Conservation (phyloP, 148 eudicot genomes). For the Rheum nobile region DNA sequence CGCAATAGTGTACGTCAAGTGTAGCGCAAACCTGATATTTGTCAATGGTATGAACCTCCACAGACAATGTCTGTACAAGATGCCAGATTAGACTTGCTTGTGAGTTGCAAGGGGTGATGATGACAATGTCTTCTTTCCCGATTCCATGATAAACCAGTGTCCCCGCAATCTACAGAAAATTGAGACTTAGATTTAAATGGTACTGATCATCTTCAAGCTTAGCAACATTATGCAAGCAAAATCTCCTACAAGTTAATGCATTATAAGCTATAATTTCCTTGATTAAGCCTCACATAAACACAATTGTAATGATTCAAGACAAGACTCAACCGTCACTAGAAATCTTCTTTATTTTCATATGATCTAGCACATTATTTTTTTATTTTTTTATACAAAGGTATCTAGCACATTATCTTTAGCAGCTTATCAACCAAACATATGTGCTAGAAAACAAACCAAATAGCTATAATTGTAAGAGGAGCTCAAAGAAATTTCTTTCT, state of each 20-base stretch:
- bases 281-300: too few relatives aligned
- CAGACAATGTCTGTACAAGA: slow-evolving; percentile 33
- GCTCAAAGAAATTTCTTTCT: not conserved
- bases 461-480: not conserved
- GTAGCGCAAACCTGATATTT: slow-evolving; percentile 72
- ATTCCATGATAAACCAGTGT: slow-evolving; percentile 51
- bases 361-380: too few relatives aligned
- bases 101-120: slow-evolving; percentile 87
- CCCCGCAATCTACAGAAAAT: slow-evolving; percentile 36
- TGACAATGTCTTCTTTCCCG: slow-evolving; percentile 59
- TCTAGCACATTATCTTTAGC: too few relatives aligned
- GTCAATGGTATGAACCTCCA: slow-evolving; percentile 93
- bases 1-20: not conserved
- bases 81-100: slow-evolving; percentile 68
- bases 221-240: not conserved
- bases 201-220: not conserved
- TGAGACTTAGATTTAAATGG: not conserved
- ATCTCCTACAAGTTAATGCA: too few relatives aligned
- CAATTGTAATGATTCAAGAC: too few relatives aligned
- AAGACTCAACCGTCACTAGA: too few relatives aligned
- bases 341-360: too few relatives aligned
- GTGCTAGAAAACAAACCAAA: not conserved
- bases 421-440: not conserved
- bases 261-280: too few relatives aligned
- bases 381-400: too few relatives aligned